Base-by-base conservation (phyloP, 805 yeast genomes). In the Pichia gijzeniarum region DNA sequence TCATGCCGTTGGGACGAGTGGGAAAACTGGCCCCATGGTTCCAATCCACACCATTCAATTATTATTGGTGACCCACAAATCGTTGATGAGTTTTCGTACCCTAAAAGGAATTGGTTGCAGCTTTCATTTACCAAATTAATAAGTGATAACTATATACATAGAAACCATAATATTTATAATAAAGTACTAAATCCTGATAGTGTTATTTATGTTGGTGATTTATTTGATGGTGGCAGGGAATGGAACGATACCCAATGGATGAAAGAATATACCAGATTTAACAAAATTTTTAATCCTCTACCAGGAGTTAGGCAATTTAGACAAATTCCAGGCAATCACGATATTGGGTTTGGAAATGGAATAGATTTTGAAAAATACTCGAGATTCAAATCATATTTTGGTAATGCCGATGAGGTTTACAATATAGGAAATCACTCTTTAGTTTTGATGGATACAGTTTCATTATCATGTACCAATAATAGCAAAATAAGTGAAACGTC, bases 141-240 rank as follows among this genome's bases (percentile, higher is more conserved):
- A 34, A 72, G 85, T 14, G 99, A 93, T 60, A 80, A 84, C 52
- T 90, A 87, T 57, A 80, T 88, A 54, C 81, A 77, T 51, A 72
- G 89, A 44, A 89, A 91, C 61, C 59, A 58, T 40, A 47, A 47
- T 8, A 79, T 86, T 73, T 73, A 76, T 54, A 68, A 69, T 48
- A 64, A 82, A 34, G 82, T 83, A 50, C 70, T 93, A 43, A 76
- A 78, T 31, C 96, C 98, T 0, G 84, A 89, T 56, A 69, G 84
- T 1, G 78, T 80, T 4, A 64, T 91, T 5, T 91, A 88, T 59
- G 65, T 93, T 22, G 99, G 99, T 2, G 99, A 93, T 61, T 63
- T 91, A 54, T 85, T 91, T 60, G 99, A 93, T 64, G 97, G 97
- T 12, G 98, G 98, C 0, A 72, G 99, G 47, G 89, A 95, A 91